Base-by-base conservation (phyloP, 2,329 filamentous ascomycete species). In the Apiospora pterosperma region DNA sequence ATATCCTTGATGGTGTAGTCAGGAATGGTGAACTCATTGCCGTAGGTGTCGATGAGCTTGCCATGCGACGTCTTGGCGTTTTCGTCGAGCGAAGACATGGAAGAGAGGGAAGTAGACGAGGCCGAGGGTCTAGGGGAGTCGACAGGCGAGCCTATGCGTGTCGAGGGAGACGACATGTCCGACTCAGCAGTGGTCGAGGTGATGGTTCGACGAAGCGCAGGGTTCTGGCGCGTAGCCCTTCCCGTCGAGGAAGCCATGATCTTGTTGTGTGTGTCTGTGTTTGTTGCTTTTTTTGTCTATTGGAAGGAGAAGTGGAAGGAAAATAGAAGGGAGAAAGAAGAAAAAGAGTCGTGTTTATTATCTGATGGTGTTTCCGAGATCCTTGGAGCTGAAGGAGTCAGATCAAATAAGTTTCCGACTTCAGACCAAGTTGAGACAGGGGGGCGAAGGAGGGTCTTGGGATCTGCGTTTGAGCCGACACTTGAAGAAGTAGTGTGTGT, bases 1-100 rank as follows among this genome's bases (percentile, higher is more conserved):
- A 99, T 95, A 76, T 99, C 88, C 85, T 97, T 97, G 86, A 99
- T 97, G 76, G 93, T 97, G 84, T 91, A 99, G 81, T 98, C 90
- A 71, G 96, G 96, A 64, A 97, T 85, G 79, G 92, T 85, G 83
- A 99, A 99, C 75, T 93, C 87, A 80, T 98, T 97, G 80, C 96
- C 96, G 78, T 97, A 96, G 14, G 93, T 95, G 81, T 99, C 94
- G 69, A 96, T 74, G 71, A 99, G 87, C 77, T 89, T 88, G 72
- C 87, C 88, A 71, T 86, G 68, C 63, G 73, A 63, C 68, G 79
- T 76, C 70, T 72, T 63, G 71, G 71, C 70, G 65, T 81, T 78
- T 71, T 81, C 81, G 68, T 86, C 82, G 64, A 88, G 85, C 12
- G 92, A 94, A 64, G 88, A 90, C 76, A 98, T 84, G 31, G 96